Evolutionary conservation across 768 basidiomycete genomes (phyloP).

Genomic region (Lyophyllum semitale): DNA sequence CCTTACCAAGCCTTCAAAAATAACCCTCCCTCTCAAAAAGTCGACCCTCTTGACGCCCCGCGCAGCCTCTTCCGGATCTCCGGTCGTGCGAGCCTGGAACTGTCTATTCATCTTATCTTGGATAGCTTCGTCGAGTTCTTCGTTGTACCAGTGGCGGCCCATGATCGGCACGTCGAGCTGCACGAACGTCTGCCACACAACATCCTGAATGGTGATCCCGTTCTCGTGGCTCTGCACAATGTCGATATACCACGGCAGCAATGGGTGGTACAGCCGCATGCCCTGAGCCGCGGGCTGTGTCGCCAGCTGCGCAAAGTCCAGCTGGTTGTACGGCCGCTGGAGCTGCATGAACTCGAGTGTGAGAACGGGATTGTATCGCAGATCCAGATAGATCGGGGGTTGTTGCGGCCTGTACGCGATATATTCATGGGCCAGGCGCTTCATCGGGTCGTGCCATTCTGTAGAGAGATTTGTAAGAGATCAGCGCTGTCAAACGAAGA

Average conservation of each 20-base stretch:
- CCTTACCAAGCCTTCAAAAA: slow-evolving; percentile 56
- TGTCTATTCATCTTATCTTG: slow-evolving; percentile 43
- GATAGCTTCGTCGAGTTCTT: slow-evolving; percentile 48
- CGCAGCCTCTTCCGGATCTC: slow-evolving; percentile 29
- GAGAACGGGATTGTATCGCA: slow-evolving; percentile 41
- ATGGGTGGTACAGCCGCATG: slow-evolving; percentile 59
- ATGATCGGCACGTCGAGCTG: slow-evolving; percentile 48
- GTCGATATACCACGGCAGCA: slow-evolving; percentile 72
- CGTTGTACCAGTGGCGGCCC: slow-evolving; percentile 59
- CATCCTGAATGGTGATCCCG: slow-evolving; percentile 61
- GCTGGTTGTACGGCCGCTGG: slow-evolving; percentile 39
- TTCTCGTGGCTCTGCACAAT: slow-evolving; percentile 43
- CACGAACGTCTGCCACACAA: slow-evolving; percentile 47
- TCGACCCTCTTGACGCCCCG: slow-evolving; percentile 59
- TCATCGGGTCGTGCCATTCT: slow-evolving; percentile 29
- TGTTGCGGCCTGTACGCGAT: slow-evolving; percentile 27
- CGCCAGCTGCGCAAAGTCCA: slow-evolving; percentile 57
- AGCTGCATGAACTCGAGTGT: slow-evolving; percentile 46
- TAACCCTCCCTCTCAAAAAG: slow-evolving; percentile 53
- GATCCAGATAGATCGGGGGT: slow-evolving; percentile 48
- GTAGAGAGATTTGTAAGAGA: slow-evolving; percentile 19
- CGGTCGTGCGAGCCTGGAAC: slow-evolving; percentile 46
- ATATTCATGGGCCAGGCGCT: slow-evolving; percentile 30
- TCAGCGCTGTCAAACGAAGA: not conserved
- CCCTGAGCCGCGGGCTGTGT: slow-evolving; percentile 48